Evolutionary conservation across 768 basidiomycete genomes (phyloP).

Genomic region (Mycena floridula): DNA sequence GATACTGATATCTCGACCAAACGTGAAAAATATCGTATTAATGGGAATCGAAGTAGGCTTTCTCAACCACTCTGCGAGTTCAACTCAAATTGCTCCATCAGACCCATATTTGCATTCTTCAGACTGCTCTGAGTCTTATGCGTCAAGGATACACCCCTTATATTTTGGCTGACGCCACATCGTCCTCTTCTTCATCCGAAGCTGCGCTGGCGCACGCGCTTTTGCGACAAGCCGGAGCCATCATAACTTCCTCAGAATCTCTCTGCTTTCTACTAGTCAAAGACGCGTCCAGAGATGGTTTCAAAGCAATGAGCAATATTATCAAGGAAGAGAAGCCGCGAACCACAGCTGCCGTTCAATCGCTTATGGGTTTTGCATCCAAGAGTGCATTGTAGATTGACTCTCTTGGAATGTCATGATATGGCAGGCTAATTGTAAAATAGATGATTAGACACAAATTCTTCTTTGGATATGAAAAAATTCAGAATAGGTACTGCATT

Average conservation of each 20-base stretch:
- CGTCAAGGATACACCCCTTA: constrained; percentile 31
- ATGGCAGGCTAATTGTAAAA: too few species aligned
- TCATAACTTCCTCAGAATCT: constrained; percentile 78
- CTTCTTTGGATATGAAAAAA: too few species aligned
- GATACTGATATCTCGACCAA: constrained; percentile 40
- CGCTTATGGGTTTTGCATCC: not conserved
- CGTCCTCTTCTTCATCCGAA: constrained; percentile 76
- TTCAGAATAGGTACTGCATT: too few species aligned
- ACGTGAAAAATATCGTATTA: constrained; percentile 58
- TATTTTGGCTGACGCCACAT: constrained; percentile 80
- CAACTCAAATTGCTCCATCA: constrained; percentile 22
- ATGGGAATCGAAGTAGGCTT: constrained; percentile 81
- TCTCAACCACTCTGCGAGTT: constrained; percentile 1
- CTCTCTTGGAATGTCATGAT: too few species aligned
- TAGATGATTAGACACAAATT: too few species aligned
- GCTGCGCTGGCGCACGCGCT: constrained; percentile 62
- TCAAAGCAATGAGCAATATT: constrained; percentile 65
- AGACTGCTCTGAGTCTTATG: constrained; percentile 71
- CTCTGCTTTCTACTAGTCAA: constrained; percentile 71
- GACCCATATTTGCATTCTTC: constrained; percentile 88
- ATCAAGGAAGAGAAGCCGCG: constrained; percentile 74
- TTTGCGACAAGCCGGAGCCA: constrained; percentile 68
- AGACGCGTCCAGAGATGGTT: constrained; percentile 56
- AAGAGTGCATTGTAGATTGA: not conserved
- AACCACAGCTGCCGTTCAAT: constrained; percentile 40